These are phyloP conservation scores for Wickerhamomyces hampshirensis DNA, from an alignment of 805 yeast genomes.

Conservation along the genomic window DNA sequence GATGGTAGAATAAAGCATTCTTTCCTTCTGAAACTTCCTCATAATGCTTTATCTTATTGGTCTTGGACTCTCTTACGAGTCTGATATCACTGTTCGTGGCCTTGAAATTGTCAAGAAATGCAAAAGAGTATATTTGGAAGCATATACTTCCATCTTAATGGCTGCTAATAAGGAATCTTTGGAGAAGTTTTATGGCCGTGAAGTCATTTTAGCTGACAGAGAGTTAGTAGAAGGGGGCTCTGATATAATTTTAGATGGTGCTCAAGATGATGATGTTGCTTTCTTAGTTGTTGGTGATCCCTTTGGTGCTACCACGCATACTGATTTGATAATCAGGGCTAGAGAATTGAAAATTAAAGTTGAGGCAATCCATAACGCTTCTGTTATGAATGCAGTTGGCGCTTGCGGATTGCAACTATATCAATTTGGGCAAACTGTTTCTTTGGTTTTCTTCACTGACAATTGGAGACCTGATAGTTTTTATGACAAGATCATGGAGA, in stretches of 20 bases:
- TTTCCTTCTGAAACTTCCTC: neutral
- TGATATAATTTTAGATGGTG: constrained; percentile 74
- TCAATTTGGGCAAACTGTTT: constrained; percentile 96
- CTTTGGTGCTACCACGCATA: constrained; percentile 97
- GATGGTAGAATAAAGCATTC: no score
- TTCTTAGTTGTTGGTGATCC: constrained; percentile 97
- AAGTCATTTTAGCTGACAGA: constrained; percentile 85
- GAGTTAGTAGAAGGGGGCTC: constrained; percentile 90
- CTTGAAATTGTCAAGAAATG: constrained; percentile 78
- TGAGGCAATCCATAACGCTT: constrained; percentile 89
- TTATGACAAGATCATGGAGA: constrained; percentile 84
- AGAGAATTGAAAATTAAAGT: constrained; percentile 74
- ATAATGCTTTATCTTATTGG: constrained; percentile 88
- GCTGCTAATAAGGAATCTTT: constrained; percentile 73
- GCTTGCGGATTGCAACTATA: constrained; percentile 95
- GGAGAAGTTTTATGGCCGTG: constrained; percentile 82
- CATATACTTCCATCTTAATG: constrained; percentile 93
- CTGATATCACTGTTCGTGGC: constrained; percentile 94
- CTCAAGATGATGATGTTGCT: constrained; percentile 80
- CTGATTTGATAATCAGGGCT: constrained; percentile 89
- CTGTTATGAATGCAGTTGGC: constrained; percentile 97
- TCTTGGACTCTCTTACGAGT: constrained; percentile 80
- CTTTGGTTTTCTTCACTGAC: constrained; percentile 92
- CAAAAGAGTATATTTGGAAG: constrained; percentile 90
- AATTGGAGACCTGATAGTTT: constrained; percentile 96